Base-by-base conservation (phyloP, 805 yeast species). In the Starmerella sirachaensis region DNA sequence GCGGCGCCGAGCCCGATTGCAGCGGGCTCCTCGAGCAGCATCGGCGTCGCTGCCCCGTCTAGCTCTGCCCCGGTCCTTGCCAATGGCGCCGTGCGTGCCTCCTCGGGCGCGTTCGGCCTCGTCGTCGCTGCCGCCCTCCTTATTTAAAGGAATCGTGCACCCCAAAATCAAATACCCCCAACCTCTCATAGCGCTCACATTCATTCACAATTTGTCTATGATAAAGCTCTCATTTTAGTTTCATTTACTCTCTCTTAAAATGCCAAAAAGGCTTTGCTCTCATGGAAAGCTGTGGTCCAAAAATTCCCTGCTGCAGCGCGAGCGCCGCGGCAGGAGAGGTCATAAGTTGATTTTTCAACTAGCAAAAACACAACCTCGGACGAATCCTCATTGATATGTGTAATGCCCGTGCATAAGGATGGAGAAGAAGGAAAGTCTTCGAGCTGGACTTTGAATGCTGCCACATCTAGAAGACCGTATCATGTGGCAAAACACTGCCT, bases 291-390 rank as follows among this genome's bases (percentile, higher is more conserved):
- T n/a, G n/a, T n/a, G n/a, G n/a, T 49, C 54, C 55, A 51, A 51
- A 52, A 44, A 51, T 52, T 52, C 56, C 48, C 45, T 50, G 46
- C 13, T n/a, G 30, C 36, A 20, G 31, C 30, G 21, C 30, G 36
- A 37, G 18, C 29, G 29, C 30, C 52, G n/a, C 41, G 40, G 33
- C 46, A 61, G 66, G 62, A 71, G 72, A 70, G 69, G 94, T 86
- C 88, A 17, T 32, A 23, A 74, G 86, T 78, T 76, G 75, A 83
- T 86, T 83, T 91, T 88, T 91, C 96, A 91, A 88, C 96, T 94
- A 88, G 98, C 98, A 88, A 88, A 88, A 83, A 91, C 97, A 88
- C 94, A 93, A 86, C 85, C 98, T 88, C 98, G 97, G 98, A 91
- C 95, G 94, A 86, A 85, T 91, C 98, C 97, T 88, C 98, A 88